Conservation (phyloP, 352 stramenopile genomes). For the Pythium coloratum region DNA sequence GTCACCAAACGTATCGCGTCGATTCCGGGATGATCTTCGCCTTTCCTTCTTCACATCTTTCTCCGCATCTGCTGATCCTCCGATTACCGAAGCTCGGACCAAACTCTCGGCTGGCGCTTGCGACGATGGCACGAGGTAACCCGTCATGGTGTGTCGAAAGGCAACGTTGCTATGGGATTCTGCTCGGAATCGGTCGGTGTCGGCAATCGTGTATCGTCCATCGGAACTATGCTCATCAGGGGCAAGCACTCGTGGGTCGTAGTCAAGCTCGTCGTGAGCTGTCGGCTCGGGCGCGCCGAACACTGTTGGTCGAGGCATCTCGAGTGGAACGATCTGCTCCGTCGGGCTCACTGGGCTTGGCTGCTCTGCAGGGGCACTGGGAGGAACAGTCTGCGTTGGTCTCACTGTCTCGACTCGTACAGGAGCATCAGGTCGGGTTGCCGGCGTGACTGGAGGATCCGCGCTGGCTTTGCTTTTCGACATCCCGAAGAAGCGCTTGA, state of each 20-base stretch:
- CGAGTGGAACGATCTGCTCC: not conserved
- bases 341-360: not conserved
- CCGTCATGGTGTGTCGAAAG: conserved; percentile 41
- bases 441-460: not conserved
- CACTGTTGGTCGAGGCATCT: conserved; percentile 9
- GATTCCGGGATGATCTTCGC: conserved; percentile 27
- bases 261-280: not conserved
- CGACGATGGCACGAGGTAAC: conserved; percentile 21
- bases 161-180: not conserved
- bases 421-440: not conserved
- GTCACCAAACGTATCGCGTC: conserved; percentile 73
- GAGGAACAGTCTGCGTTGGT: not conserved
- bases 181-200: conserved; percentile 4
- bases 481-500: conserved; percentile 76
- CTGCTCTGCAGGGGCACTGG: not conserved
- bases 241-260: conserved; percentile 4
- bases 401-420: no score
- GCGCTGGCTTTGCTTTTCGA: conserved; percentile 18
- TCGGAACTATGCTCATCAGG: conserved; percentile 8
- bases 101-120: conserved; percentile 12
- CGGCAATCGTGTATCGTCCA: conserved; percentile 33
- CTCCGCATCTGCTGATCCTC: not conserved
- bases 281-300: not conserved
- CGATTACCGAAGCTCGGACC: conserved; percentile 12
- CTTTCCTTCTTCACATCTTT: not conserved